Evolutionary conservation across 495 filamentous ascomycete genomes (phyloP).

Genomic region (Penicillium crystallinum): DNA sequence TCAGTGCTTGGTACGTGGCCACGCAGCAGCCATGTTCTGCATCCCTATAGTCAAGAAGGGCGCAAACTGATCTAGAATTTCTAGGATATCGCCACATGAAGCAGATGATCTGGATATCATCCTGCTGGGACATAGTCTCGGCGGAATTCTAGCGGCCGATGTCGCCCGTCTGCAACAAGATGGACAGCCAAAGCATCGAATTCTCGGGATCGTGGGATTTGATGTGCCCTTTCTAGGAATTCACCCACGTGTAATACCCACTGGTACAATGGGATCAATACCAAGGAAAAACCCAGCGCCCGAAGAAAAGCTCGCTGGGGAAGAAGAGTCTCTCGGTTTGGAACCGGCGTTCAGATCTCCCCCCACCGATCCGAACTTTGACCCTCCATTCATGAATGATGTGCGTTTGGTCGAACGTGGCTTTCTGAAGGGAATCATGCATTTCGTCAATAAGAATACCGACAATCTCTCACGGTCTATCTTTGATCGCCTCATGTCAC

Average conservation of each 20-base stretch:
- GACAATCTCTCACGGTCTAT: constrained; percentile 64
- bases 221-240: constrained; percentile 86
- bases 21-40: background rate
- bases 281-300: constrained; percentile 38
- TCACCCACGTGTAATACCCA: constrained; percentile 78
- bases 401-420: constrained; percentile 56
- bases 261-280: constrained; percentile 75
- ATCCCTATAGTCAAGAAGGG: background rate
- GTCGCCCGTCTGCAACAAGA: constrained; percentile 55
- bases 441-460: constrained; percentile 78
- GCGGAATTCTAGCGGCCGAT: constrained; percentile 78
- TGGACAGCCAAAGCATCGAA: constrained; percentile 52
- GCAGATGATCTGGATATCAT: constrained; percentile 70
- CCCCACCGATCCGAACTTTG: constrained; percentile 48
- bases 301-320: constrained; percentile 25
- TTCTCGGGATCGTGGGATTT: constrained; percentile 77
- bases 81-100: constrained; percentile 72
- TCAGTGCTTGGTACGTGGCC: constrained; percentile 64
- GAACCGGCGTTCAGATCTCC: constrained; percentile 12
- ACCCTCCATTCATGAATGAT: constrained; percentile 72
- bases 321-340: constrained; percentile 20
- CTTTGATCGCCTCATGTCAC: constrained; percentile 67
- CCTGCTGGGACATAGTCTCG: constrained; percentile 86
- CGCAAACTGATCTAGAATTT: background rate
- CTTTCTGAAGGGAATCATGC: constrained; percentile 59